Evolutionary conservation across 148 eudicot species (phyloP), one percentile per base, ranked within the genome.

Genomic region (Chenopodium formosanum): DNA sequence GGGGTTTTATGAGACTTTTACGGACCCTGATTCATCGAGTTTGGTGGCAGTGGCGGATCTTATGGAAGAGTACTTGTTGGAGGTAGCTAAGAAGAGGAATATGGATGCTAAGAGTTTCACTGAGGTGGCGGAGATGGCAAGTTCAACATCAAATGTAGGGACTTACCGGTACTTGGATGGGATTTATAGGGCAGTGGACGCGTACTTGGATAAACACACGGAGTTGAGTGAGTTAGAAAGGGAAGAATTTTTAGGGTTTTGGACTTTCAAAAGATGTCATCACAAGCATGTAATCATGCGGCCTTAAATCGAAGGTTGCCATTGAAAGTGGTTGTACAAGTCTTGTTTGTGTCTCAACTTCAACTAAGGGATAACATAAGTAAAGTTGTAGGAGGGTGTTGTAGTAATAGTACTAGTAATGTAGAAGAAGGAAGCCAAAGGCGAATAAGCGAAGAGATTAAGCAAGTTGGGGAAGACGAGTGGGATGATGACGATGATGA

Each of bases 181-280:
- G 19, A 74, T 94, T 32, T 94, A 94, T 85, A 83, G 91, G 34
- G 97, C 98, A 1, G 84, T 94, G 6, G 91, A 90, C 34, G 75
- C 86, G 0, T 92, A 85, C 83, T 68, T 94, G 29, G 90, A 89
- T 22, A 88, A 88, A 56, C 95, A 92, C 46, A 82, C 53, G 65
- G 79, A 87, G 60, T 66, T 94, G 50, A 90, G 89, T 31, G 97
- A 92, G 70, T 50, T 81, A 0, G 95, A 91, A 68, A 85, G 70
- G 48, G 94, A 91, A 75, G 89, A 88, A 10, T 88, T 1, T 92
- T 97, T 29, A 69, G 70, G 70, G 87, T 89, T 2, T 75, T 94
- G 75, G 97, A 94, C 40, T 90, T 91, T 69, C 77, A 79, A 7
- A 90, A 86, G 82, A 82, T 94, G 91, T 89, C 98, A 8, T 65